These are phyloP conservation scores for Nasturtium officinale DNA, from an alignment of 345 rosid species.

Conservation along the genomic window DNA sequence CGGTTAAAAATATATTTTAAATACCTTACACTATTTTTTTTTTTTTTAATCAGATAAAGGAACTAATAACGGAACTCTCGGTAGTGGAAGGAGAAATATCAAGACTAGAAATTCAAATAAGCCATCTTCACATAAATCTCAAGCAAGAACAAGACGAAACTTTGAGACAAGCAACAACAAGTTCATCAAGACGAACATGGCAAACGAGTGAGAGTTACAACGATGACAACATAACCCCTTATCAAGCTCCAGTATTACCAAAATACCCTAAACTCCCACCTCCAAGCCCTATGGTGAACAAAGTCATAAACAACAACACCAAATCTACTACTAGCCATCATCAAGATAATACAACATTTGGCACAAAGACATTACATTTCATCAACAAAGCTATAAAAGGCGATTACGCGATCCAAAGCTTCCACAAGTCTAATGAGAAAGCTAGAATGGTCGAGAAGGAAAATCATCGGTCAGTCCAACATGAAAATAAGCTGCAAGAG, in stretches of 20 bases:
- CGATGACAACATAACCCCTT: constrained; percentile 11
- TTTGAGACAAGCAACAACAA: constrained; percentile 52
- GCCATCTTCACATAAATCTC: constrained; percentile 59
- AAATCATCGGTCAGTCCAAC: constrained; percentile 51
- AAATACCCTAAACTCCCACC: constrained; percentile 36
- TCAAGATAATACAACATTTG: constrained; percentile 57
- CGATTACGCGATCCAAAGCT: constrained; percentile 60
- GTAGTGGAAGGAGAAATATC: constrained; percentile 77
- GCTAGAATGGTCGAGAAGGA: constrained; percentile 40
- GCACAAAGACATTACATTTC: constrained; percentile 85
- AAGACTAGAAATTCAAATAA: constrained; percentile 70
- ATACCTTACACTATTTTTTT: neutral
- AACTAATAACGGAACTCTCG: constrained; percentile 71
- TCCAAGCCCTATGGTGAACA: constrained; percentile 50
- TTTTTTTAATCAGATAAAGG: constrained; percentile 56
- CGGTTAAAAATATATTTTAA: neutral
- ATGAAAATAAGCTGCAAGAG: constrained; percentile 43
- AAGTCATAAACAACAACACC: constrained; percentile 29
- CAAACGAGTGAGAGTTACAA: constrained; percentile 37
- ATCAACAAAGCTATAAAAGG: constrained; percentile 89
- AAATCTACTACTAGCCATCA: constrained; percentile 30
- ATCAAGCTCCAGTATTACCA: constrained; percentile 26
- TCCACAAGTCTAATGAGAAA: constrained; percentile 52
- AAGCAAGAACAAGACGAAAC: constrained; percentile 63
- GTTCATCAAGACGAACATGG: constrained; percentile 49